These are phyloP conservation scores for Saksenaea vasiformis DNA, from an alignment of 371 early-diverging fungal genomes.

Conservation along the genomic window DNA sequence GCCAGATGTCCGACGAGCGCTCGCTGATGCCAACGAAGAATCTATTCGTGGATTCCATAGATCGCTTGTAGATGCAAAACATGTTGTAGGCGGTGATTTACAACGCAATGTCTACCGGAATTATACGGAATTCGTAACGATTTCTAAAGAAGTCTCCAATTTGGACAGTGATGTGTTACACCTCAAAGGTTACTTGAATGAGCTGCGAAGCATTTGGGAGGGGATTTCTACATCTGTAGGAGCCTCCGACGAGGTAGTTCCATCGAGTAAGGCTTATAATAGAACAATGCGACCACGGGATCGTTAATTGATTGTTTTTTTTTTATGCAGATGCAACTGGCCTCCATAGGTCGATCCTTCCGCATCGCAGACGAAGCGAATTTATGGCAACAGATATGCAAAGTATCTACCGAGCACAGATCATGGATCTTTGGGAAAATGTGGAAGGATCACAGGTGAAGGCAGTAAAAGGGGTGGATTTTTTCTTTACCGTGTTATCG, in stretches of 20 bases:
- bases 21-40: conserved; percentile 65
- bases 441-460: conserved; percentile 79
- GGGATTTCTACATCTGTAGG: conserved; percentile 54
- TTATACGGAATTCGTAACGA: conserved; percentile 92
- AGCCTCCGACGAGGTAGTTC: conserved; percentile 21
- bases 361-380: conserved; percentile 37
- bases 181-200: conserved; percentile 69
- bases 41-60: conserved; percentile 60
- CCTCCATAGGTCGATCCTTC: conserved; percentile 19
- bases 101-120: conserved; percentile 92
- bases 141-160: conserved; percentile 92
- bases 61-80: conserved; percentile 73
- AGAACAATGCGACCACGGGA: not conserved
- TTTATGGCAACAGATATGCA: conserved; percentile 55
- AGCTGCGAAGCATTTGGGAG: conserved; percentile 67
- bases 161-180: conserved; percentile 74
- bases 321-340: not conserved
- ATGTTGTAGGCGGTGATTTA: conserved; percentile 77
- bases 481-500: not conserved
- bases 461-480: not conserved
- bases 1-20: conserved; percentile 56
- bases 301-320: not conserved
- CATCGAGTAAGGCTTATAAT: conserved; percentile 5
- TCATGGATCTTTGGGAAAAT: conserved; percentile 72
- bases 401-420: conserved; percentile 63